Conservation (phyloP, 176 grass and related monocot genomes). For the Bonia amplexicaulis region DNA sequence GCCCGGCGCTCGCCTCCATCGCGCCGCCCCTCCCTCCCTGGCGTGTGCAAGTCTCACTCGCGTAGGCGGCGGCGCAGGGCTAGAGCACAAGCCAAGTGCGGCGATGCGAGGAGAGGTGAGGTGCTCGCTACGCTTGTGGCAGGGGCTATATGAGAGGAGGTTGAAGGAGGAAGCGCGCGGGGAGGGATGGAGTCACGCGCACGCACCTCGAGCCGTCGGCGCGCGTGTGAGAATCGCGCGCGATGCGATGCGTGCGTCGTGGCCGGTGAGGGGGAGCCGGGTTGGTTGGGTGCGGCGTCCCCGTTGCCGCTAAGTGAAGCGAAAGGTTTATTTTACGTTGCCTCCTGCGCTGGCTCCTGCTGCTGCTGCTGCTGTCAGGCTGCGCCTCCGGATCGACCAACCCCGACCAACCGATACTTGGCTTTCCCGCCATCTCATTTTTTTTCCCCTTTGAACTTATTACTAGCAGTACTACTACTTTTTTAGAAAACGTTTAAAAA, state of each 20-base stretch:
- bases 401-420: conserved; percentile 47
- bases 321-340: conserved; percentile 19
- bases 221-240: not conserved
- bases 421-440: conserved; percentile 44
- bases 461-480: not conserved
- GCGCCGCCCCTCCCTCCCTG: not conserved
- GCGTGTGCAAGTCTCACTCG: not conserved
- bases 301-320: conserved; percentile 97
- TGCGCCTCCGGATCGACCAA: conserved; percentile 21
- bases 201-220: not conserved
- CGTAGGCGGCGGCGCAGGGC: not conserved
- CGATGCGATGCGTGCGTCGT: not conserved
- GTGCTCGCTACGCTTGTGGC: conserved; percentile 41
- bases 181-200: not conserved
- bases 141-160: conserved; percentile 42
- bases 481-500: not conserved
- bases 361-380: conserved; percentile 26
- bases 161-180: not conserved
- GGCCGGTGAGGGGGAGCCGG: conserved; percentile 46
- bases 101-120: not conserved
- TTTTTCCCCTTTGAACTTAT: not conserved
- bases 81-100: no score
- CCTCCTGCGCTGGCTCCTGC: conserved; percentile 17
- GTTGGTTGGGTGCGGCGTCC: conserved; percentile 83
- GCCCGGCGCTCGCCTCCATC: conserved; percentile 81